Evolutionary conservation across 2,329 filamentous ascomycete genomes (phyloP), one percentile per base, ranked within the genome.

Genomic region (Lachnellula cervina): DNA sequence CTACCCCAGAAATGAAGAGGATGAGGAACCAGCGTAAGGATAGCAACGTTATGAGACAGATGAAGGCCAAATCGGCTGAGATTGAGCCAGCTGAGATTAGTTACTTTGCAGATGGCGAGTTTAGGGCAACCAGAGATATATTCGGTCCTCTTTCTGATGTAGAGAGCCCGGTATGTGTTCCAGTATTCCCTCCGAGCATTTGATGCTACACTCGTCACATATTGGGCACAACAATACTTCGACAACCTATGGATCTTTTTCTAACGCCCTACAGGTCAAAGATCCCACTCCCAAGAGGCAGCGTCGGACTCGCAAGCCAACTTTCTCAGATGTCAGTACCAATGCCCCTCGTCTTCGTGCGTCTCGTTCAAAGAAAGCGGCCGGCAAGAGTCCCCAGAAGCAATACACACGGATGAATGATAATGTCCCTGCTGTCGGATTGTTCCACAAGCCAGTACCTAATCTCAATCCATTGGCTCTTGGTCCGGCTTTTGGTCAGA

Each of bases 21-120:
- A 89, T 83, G 73, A 79, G 89, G 51, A 92, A 92, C 68, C 89
- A 93, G 71, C 84, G 87, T 64, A 93, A 93, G 70, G 82, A 86
- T 52, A 78, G 76, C n/a, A 85, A 83, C 1, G 84, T 90, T n/a
- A 73, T 90, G 21, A 76, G 81, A 54, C 80, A 81, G 56, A 83
- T 93, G 71, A 79, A 84, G 63, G 70, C 78, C 51, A 83, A 81
- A 17, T 90, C 88, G 0, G 76, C 79, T 60, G 76, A 78, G 2
- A 82, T 90, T 35, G 79, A 82, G 55, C 80, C 84, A 8, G 81
- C 72, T 0, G 88, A 91, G 71, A 73, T 82, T 21, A 81, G 90
- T 49, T 87, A 86, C 73, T 76, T 79, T 35, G 66, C 74, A 2
- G 72, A 77, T 37, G 74, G 82, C 17, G 72, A 78, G 45, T 69